phyloP scores from a whole-genome alignment of 2,329 filamentous ascomycete genomes.

The Alternaria rosae region DNA sequence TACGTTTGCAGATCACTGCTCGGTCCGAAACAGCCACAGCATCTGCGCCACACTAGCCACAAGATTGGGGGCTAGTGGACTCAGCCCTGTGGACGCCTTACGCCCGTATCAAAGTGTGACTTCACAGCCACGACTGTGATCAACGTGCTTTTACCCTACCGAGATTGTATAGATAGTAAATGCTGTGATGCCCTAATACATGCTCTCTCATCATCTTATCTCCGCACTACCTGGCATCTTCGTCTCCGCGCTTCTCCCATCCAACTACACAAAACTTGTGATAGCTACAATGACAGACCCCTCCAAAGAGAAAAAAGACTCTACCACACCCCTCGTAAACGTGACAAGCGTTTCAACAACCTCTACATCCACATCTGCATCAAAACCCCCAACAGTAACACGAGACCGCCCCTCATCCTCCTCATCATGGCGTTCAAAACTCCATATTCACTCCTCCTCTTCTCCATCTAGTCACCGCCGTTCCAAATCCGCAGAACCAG shows the following conservation, averaged over 20 bases:
- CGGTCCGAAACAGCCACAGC: background rate
- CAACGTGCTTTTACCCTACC: background rate
- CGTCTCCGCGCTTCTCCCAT: background rate
- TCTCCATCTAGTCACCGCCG: background rate
- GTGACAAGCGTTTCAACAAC: background rate
- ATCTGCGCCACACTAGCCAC: background rate
- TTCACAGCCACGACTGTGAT: background rate
- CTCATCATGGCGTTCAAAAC: conserved; percentile 18
- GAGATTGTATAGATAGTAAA: background rate
- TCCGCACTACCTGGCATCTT: no score
- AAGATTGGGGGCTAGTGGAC: background rate
- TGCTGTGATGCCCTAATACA: background rate
- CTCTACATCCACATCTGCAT: background rate
- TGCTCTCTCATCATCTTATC: background rate
- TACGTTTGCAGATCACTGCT: background rate
- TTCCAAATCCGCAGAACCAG: conserved; percentile 2
- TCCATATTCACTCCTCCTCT: conserved; percentile 8
- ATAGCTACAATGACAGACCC: background rate
- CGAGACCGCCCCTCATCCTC: background rate
- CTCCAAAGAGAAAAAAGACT: background rate
- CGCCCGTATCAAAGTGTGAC: background rate
- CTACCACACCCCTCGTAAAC: background rate
- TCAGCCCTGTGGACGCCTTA: background rate
- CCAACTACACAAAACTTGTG: background rate
- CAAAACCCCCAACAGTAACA: background rate